Base-by-base conservation (phyloP, 345 rosid genomes). In the Erysimum cheiranthoides region DNA sequence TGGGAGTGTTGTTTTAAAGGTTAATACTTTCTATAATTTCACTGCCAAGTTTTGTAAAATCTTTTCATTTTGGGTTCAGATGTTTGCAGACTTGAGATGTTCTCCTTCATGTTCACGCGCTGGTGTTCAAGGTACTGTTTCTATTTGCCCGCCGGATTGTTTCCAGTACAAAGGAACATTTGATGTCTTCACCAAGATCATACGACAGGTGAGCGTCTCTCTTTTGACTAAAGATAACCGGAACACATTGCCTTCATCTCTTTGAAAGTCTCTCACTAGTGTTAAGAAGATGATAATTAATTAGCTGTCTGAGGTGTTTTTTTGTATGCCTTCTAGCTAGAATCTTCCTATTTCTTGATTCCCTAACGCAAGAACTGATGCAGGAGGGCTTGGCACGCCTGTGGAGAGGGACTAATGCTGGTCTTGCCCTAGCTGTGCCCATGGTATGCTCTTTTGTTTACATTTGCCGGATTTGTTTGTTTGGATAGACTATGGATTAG, bases 361-460 rank as follows among this genome's bases (percentile, higher is more conserved):
- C 27, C 40, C 70, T 77, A 66, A 81, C 36, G 30, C 58, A 71
- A 57, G 56, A 62, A 13, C 13, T 81, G 71, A 52, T 74, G 77
- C 88, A 95, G 99, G 98, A 95, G 75, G 99, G 99, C 60, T 59
- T 92, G 61, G 61, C 81, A 40, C 92, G 98, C 82, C 80, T 95
- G 8, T 95, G 99, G 99, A 87, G 98, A 84, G 99, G 99, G 67
- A 95, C 99, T 34, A 89, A 95, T 83, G 99, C 99, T 11, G 97
- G 93, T 70, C 85, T 95, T 53, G 99, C 94, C 12, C 73, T 95
- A 78, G 98, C 99, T 74, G 83, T 95, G 47, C 99, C 99, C 17
- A 90, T 87, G 9, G 99, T 95, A 85, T 80, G 72, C 74, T 74
- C 56, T 40, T 71, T 47, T 18, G 28, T 50, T 46, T 21, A 0